phyloP scores from a whole-genome alignment of 2,329 filamentous ascomycete genomes.

The Monosporascus cannonballus region DNA sequence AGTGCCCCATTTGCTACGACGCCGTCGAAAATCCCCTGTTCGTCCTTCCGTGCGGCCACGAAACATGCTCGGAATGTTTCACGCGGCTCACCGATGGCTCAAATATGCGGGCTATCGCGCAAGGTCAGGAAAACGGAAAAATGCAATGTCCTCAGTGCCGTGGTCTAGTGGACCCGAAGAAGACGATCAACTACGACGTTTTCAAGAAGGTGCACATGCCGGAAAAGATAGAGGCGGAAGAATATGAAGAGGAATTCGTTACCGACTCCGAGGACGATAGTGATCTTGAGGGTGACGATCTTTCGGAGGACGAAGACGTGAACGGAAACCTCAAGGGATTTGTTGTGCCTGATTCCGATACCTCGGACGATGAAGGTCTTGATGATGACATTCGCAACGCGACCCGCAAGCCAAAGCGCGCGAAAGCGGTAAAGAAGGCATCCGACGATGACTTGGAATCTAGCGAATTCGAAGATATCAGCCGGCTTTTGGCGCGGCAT shows the following conservation, averaged over 20 bases:
- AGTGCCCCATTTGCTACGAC: conserved; percentile 81
- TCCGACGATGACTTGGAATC: conserved; percentile 13
- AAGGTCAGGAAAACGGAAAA: conserved; percentile 51
- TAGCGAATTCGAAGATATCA: conserved; percentile 11
- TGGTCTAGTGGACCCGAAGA: conserved; percentile 56
- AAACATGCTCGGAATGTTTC: conserved; percentile 72
- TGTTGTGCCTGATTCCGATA: conserved; percentile 26
- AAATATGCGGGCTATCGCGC: conserved; percentile 44
- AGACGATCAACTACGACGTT: conserved; percentile 65
- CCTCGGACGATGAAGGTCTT: conserved; percentile 26
- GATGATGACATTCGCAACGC: conserved; percentile 24
- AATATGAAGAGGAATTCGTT: conserved; percentile 30
- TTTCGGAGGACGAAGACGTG: conserved; percentile 26
- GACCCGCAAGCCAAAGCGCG: conserved; percentile 21
- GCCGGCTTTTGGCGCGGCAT: conserved; percentile 3
- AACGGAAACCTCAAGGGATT: conserved; percentile 20
- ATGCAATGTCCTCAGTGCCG: conserved; percentile 75
- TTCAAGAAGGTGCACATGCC: conserved; percentile 71
- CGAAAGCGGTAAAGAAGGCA: conserved; percentile 19
- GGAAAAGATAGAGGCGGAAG: conserved; percentile 31
- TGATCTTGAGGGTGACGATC: conserved; percentile 26
- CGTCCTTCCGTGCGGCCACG: conserved; percentile 78
- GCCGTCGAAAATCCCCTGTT: conserved; percentile 68
- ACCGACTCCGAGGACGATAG: conserved; percentile 26
- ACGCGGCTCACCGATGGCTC: conserved; percentile 59